Evolutionary conservation across 2,329 filamentous ascomycete genomes (phyloP), one percentile per base, ranked within the genome.

Genomic region (Aspergillus ustus): DNA sequence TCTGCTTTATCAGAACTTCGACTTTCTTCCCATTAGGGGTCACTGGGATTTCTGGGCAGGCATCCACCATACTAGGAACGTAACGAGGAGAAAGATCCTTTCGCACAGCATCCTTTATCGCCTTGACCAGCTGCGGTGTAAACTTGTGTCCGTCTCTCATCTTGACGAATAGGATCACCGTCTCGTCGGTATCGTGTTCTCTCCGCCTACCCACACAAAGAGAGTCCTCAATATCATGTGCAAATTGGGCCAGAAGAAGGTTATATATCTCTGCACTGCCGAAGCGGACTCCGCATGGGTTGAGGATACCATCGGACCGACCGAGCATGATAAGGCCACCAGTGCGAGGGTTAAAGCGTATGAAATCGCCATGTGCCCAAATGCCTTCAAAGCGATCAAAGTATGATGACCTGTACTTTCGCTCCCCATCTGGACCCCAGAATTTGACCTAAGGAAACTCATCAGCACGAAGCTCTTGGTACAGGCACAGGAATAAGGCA

Each of bases 21-120:
- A 28, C n/a, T 4, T 51, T 51, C 22, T 51, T 51, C 4, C 48
- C 48, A 28, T 51, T 51, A 28, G 29, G 22, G n/a, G 48, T 51
- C 6, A 91, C 90, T 63, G 91, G 92, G 72, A 95, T 92, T 67
- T 91, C 91, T n/a, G 88, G 88, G 4, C 90, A 91, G 78, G 92
- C 87, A 73, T 94, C 94, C 22, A 95, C 83, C 72, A 88, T 92
- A 72, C 82, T 88, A 1, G 92, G 92, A 17, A 94, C 89, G 77
- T 94, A 91, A 58, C 91, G 80, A 73, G 88, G 87, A 43, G 88
- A 91, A 70, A 89, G 77, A 65, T 89, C 88, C 66, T 79, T 82
- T 4, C 81, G 82, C 70, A 96, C 92, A 13, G 84, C 85, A 13
- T 81, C 79, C 73, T 88, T 90, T 0, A 95, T 79, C 8, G 82